phyloP scores from a whole-genome alignment of 192 early-diverging fungal genomes.

The Backusella sp. region DNA sequence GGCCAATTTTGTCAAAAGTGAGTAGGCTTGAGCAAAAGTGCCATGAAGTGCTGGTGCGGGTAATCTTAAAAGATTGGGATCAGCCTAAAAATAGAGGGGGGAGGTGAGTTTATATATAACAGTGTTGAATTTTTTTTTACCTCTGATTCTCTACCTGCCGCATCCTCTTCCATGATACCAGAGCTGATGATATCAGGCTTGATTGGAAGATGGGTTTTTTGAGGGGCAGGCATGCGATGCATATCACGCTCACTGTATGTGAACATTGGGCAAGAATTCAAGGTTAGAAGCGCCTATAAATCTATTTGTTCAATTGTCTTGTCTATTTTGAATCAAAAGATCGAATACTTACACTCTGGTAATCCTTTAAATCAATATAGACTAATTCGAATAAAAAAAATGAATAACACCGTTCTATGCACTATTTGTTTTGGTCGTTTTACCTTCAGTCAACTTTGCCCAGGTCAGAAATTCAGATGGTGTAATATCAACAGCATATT shows the following conservation, averaged over 20 bases:
- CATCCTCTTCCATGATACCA: constrained; percentile 58
- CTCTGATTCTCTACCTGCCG: constrained; percentile 49
- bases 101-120: background rate
- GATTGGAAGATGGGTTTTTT: constrained; percentile 88
- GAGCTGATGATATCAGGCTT: constrained; percentile 70
- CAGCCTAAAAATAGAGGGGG: constrained; percentile 34
- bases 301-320: background rate
- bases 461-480: constrained; percentile 96
- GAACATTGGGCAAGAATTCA: constrained; percentile 99
- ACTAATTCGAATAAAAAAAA: constrained; percentile 34
- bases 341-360: constrained; percentile 60
- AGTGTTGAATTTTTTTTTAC: constrained; percentile 23
- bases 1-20: constrained; percentile 78
- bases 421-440: background rate
- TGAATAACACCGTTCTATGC: background rate
- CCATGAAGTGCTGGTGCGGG: constrained; percentile 89
- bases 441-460: constrained; percentile 87
- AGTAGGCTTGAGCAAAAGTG: constrained; percentile 91
- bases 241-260: constrained; percentile 85
- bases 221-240: constrained; percentile 89
- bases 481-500: constrained; percentile 90
- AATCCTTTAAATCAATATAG: constrained; percentile 86
- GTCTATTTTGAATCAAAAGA: background rate
- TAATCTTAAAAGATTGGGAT: constrained; percentile 76
- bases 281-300: constrained; percentile 80